A percentile compares a stretch with the other conserved stretches of the same genome.
phyloP scores from a whole-genome alignment of 352 stramenopile genomes.

The Pythium pyrilobum region DNA sequence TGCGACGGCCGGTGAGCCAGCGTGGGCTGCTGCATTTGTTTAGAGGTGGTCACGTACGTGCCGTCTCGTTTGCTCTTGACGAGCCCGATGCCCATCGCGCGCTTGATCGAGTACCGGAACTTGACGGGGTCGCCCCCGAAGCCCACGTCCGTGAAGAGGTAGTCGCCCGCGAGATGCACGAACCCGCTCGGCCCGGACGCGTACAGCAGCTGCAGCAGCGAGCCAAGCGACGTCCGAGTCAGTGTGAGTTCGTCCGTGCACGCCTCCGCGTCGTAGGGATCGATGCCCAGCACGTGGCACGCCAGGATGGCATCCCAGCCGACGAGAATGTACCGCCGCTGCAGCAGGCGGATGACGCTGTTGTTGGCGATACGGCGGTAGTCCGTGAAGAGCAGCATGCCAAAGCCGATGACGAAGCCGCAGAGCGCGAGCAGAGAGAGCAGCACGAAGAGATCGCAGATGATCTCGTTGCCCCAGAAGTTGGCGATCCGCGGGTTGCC shows the following conservation, averaged over 20 bases:
- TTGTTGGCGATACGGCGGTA: slow-evolving; percentile 48
- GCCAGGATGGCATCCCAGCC: slow-evolving; percentile 43
- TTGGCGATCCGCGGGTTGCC: slow-evolving; percentile 29
- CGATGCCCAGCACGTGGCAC: slow-evolving; percentile 40
- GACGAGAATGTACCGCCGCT: slow-evolving; percentile 45
- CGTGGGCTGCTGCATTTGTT: background rate
- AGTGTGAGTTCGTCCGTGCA: slow-evolving; percentile 15
- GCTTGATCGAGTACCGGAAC: slow-evolving; percentile 33
- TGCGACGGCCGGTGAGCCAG: background rate
- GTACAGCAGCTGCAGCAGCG: slow-evolving; percentile 45
- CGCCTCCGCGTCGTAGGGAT: slow-evolving; percentile 29
- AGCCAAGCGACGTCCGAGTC: slow-evolving; percentile 37
- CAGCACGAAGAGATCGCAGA: slow-evolving; percentile 44
- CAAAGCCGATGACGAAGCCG: slow-evolving; percentile 22
- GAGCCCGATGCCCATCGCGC: slow-evolving; percentile 33
- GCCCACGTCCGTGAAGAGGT: slow-evolving; percentile 38
- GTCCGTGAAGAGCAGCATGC: slow-evolving; percentile 36
- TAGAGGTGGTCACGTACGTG: slow-evolving; percentile 1
- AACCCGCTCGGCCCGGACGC: slow-evolving; percentile 42
- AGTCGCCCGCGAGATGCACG: slow-evolving; percentile 43
- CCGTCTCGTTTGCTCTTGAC: slow-evolving; percentile 12
- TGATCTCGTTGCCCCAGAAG: slow-evolving; percentile 59
- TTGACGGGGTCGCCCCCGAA: slow-evolving; percentile 28
- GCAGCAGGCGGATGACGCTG: slow-evolving; percentile 34
- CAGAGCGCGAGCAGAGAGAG: slow-evolving; percentile 29